phyloP scores from a whole-genome alignment of 2,329 filamentous ascomycete genomes.

The Ilyonectria destructans region DNA sequence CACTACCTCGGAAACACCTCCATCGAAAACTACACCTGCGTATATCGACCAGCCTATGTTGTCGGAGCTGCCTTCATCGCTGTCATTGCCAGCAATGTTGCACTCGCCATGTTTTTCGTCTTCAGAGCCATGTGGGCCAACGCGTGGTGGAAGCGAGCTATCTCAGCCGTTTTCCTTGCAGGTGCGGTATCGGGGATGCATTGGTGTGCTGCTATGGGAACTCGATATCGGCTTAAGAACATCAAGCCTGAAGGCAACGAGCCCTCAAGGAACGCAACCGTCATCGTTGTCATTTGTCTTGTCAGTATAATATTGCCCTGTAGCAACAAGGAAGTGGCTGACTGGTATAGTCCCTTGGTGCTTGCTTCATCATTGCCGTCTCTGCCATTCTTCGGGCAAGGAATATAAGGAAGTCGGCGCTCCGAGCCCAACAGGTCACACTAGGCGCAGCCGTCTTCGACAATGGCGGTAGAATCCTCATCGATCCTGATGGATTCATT shows the following conservation, averaged over 20 bases:
- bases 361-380: constrained; percentile 72
- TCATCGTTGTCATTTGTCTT: constrained; percentile 82
- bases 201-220: constrained; percentile 84
- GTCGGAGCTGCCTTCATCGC: constrained; percentile 81
- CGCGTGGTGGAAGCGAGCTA: constrained; percentile 81
- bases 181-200: constrained; percentile 91
- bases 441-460: constrained; percentile 79
- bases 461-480: constrained; percentile 75
- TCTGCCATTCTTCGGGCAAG: constrained; percentile 70
- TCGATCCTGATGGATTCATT: constrained; percentile 78
- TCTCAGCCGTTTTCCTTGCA: constrained; percentile 79
- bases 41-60: constrained; percentile 74
- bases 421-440: constrained; percentile 74
- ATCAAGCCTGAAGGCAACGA: constrained; percentile 54
- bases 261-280: constrained; percentile 74
- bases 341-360: constrained; percentile 68
- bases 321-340: neutral
- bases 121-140: constrained; percentile 84
- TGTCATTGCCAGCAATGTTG: constrained; percentile 78
- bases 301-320: constrained; percentile 62
- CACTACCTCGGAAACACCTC: constrained; percentile 89
- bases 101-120: constrained; percentile 84
- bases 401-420: constrained; percentile 68
- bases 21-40: constrained; percentile 82
- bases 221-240: constrained; percentile 73